These are phyloP conservation scores for Tillandsia leiboldiana DNA, from an alignment of 176 grass and related monocot species.

Conservation along the genomic window DNA sequence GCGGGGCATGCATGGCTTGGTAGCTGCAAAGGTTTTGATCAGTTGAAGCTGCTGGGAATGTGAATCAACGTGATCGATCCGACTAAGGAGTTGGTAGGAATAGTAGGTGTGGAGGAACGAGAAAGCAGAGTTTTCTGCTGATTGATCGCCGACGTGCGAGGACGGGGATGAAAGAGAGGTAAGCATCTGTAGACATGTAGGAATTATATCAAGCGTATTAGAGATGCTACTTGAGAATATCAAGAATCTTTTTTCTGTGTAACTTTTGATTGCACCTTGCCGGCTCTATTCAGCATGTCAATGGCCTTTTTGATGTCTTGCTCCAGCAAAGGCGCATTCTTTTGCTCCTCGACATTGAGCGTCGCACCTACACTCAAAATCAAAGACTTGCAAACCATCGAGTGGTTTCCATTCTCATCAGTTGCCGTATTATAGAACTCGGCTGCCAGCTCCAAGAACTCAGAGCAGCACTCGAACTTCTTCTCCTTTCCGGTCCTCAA, in stretches of 20 bases:
- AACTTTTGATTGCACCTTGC: constrained; percentile 49
- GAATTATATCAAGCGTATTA: neutral
- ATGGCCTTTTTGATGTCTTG: constrained; percentile 64
- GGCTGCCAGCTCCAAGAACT: constrained; percentile 74
- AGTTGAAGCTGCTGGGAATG: constrained; percentile 55
- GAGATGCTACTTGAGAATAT: neutral
- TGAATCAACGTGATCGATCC: constrained; percentile 22
- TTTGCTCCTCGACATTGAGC: constrained; percentile 47
- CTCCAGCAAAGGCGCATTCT: constrained; percentile 41
- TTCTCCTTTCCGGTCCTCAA: constrained; percentile 37
- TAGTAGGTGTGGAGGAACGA: constrained; percentile 53
- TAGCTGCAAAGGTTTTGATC: constrained; percentile 62
- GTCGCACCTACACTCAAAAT: constrained; percentile 54
- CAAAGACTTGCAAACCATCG: constrained; percentile 61
- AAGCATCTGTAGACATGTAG: constrained; percentile 29
- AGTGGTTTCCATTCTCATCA: constrained; percentile 33
- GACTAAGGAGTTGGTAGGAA: constrained; percentile 58
- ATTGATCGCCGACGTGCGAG: constrained; percentile 32
- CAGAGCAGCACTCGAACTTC: constrained; percentile 42
- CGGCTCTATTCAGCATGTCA: constrained; percentile 75
- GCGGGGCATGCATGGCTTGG: constrained; percentile 46
- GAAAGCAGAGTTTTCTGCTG: constrained; percentile 23
- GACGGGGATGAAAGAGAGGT: constrained; percentile 33
- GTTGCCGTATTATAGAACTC: constrained; percentile 40
- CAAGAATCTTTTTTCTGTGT: neutral